These are phyloP conservation scores for Penicillium oxalicum DNA, from an alignment of 2,329 filamentous ascomycete genomes.

Conservation along the genomic window DNA sequence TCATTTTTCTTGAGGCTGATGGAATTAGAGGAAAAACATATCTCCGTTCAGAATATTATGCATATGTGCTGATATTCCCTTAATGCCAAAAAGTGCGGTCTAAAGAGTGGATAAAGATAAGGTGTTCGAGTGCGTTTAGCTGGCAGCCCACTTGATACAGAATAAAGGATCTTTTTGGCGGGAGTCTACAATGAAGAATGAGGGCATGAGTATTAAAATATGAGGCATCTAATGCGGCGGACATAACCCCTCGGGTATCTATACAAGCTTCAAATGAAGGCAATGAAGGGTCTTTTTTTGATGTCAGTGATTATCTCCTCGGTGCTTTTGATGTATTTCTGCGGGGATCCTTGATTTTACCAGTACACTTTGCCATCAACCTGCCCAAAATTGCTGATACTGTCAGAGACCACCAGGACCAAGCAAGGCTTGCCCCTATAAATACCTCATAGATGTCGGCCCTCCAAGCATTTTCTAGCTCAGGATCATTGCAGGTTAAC, in stretches of 20 bases:
- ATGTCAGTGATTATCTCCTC: conserved; percentile 1
- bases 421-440: conserved; percentile 2
- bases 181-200: not conserved
- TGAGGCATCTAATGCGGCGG: not conserved
- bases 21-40: too few relatives aligned
- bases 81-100: too few relatives aligned
- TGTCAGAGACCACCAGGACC: conserved; percentile 2
- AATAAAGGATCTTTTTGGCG: conserved; percentile 4
- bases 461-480: conserved; percentile 1
- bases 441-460: conserved; percentile 1
- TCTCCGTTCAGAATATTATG: too few relatives aligned
- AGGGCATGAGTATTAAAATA: conserved; percentile 2
- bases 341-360: conserved; percentile 1
- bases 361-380: not conserved
- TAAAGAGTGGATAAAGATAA: too few relatives aligned
- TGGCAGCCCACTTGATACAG: not conserved
- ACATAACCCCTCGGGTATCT: too few relatives aligned
- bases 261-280: conserved; percentile 1
- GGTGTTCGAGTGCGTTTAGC: not conserved
- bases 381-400: conserved; percentile 1
- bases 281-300: conserved; percentile 3
- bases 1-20: not conserved
- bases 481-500: conserved; percentile 1
- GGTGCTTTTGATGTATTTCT: conserved; percentile 2
- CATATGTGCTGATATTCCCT: too few relatives aligned